These are phyloP conservation scores for Amaranthus hypochondriacus DNA, from an alignment of 148 eudicot genomes.

Conservation along the genomic window DNA sequence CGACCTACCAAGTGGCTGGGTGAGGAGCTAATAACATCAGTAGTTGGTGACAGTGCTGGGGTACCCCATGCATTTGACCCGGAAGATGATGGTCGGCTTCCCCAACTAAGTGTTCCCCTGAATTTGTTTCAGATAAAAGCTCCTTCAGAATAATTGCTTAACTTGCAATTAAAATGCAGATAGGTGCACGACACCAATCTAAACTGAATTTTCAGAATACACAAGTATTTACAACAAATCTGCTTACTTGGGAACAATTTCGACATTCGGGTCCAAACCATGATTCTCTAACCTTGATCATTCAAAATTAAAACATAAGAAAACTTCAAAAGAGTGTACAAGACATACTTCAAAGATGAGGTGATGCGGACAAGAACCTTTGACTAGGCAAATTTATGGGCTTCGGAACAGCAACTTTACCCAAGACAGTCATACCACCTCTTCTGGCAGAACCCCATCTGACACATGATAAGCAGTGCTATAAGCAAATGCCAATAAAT, in stretches of 20 bases:
- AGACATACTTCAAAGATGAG: constrained; percentile 13
- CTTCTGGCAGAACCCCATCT: constrained; percentile 91
- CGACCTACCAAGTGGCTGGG: constrained; percentile 74
- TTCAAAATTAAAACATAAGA: constrained; percentile 21
- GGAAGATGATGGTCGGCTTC: constrained; percentile 78
- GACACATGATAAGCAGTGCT: not conserved
- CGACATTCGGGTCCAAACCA: constrained; percentile 90
- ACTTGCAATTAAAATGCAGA: not conserved
- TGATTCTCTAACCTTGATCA: constrained; percentile 89
- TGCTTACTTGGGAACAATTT: constrained; percentile 98
- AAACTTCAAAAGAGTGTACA: constrained; percentile 23
- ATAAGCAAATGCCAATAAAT: not conserved
- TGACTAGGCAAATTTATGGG: constrained; percentile 98
- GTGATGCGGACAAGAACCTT: constrained; percentile 41
- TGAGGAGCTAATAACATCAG: constrained; percentile 65
- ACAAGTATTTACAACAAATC: constrained; percentile 8
- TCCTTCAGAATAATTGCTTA: constrained; percentile 7
- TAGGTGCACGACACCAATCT: not conserved
- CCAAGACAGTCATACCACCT: constrained; percentile 94
- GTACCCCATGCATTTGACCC: constrained; percentile 86
- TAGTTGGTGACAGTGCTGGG: constrained; percentile 59
- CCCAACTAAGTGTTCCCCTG: constrained; percentile 95
- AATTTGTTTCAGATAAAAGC: constrained; percentile 10
- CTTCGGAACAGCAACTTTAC: constrained; percentile 97
- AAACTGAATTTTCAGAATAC: not conserved